Evolutionary conservation across 768 basidiomycete species (phyloP), one percentile per base, ranked within the genome.

Genomic region (Infundibulicybe gibba): DNA sequence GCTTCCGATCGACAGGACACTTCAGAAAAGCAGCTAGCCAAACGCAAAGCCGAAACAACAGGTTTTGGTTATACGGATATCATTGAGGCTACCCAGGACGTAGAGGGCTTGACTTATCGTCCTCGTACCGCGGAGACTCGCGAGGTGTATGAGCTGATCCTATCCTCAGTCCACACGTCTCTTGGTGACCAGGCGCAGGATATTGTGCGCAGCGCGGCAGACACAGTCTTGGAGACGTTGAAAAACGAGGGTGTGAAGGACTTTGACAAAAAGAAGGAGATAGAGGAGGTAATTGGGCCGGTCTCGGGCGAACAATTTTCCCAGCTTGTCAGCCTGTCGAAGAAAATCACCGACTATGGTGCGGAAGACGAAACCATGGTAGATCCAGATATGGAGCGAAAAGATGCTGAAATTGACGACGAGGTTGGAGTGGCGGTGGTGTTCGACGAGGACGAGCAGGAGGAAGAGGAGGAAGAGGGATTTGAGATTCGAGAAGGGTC

Each of bases 371-470:
- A 90, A 62, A 64, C 74, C 14, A 77, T 81, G 67, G 83, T 67
- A 0, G 92, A 94, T 58, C 87, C 87, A 0, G 90, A 91, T 54
- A 74, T 76, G 66, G 92, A 90, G 61, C 72, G 77, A 40, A 85
- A 87, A 63, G 90, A 90, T 48, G 90, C 83, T 2, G 92, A 88
- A 65, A 93, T 97, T 56, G 95, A 97, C 53, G 94, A 94, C 49
- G 94, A 95, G 56, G 83, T 90, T 38, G 94, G 95, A n/a, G 95
- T 99, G 1, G 95, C 95, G 0, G 94, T 99, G 6, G 87, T 97
- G 5, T 97, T 98, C 49, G 94, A 97, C 54, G 95, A 97, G 59
- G 97, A 98, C 49, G 95, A 97, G 53, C 85, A 92, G 57, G 94
- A 97, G 17, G 92, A 90, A 3, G 93, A 94, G 2, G 91, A 94